phyloP scores from a whole-genome alignment of 805 yeast species.

The Metschnikowia kunwiensis region DNA sequence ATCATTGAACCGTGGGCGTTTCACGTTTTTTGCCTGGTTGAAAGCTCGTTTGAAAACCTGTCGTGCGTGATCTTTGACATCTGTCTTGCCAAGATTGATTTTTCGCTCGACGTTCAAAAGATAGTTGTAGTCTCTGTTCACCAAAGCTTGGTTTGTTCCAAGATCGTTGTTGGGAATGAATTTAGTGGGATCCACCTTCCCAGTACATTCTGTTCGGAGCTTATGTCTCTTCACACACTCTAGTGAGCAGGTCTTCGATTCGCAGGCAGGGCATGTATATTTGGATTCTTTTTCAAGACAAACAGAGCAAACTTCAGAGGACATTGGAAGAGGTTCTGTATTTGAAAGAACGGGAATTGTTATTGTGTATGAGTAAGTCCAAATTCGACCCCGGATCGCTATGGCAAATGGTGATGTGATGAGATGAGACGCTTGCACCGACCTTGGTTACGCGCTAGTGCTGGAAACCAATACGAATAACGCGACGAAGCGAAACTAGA shows the following conservation, averaged over 20 bases:
- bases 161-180: conserved; percentile 53
- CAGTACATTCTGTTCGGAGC: conserved; percentile 58
- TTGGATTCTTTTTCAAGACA: conserved; percentile 43
- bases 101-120: conserved; percentile 57
- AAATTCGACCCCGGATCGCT: no score
- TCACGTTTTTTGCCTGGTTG: conserved; percentile 13
- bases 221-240: conserved; percentile 74
- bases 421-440: no score
- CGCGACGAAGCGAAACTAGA: no score
- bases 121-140: conserved; percentile 84
- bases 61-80: conserved; percentile 40
- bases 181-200: conserved; percentile 56
- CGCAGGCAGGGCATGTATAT: conserved; percentile 83
- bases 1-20: conserved; percentile 12
- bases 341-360: no score
- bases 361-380: no score
- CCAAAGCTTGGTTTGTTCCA: conserved; percentile 37
- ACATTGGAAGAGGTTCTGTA: no score
- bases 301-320: conserved; percentile 28
- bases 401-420: no score
- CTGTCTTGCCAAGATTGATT: conserved; percentile 56
- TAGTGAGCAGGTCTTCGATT: conserved; percentile 61
- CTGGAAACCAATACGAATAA: no score
- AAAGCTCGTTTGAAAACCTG: conserved; percentile 38
- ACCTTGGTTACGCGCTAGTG: no score